Evolutionary conservation across 2,329 filamentous ascomycete species (phyloP), one percentile per base, ranked within the genome.

Genomic region (Trichophyton benhamiae): DNA sequence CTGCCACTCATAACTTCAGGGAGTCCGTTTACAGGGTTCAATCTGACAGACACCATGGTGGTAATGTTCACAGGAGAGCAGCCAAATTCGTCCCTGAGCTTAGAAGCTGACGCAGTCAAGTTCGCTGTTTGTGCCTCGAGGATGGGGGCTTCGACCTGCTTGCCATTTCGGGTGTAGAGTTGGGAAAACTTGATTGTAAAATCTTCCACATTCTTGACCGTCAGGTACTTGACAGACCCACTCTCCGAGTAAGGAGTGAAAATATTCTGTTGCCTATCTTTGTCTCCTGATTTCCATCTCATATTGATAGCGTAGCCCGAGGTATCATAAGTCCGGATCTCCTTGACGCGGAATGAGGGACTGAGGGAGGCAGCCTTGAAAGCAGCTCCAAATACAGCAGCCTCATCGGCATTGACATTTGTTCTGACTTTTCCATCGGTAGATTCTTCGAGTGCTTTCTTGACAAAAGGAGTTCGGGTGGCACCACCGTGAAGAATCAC

Each of bases 341-440:
- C 94, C 81, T 97, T 99, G 71, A 99, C 94, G 64, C 91, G 87
- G 84, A 99, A 99, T 72, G 88, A 92, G 46, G 92, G 91, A 76
- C 90, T 96, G 62, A 99, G 81, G 67, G 89, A 85, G 59, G 94
- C 94, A 58, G 89, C 94, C 71, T 91, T 89, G 81, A 99, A 97
- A 30, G 88, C 91, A 61, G 94, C 92, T 68, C 94, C 94, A 73
- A 97, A 95, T 8, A 95, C 94, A 58, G 94, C 94, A 25, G 94
- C 88, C 76, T 99, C 94, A 69, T 99, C 94, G 9, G 92, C 88
- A 77, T 99, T 99, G 71, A 99, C 94, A 68, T 95, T 99, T 70
- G 87, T 88, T 66, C 91, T 87, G 63, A 99, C 80, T 79, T 95
- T 96, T 59, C 87, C 84, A 6, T 85, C 75, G 17, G 81, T 83